These are phyloP conservation scores for Pyrenophora seminiperda DNA, from an alignment of 2,329 filamentous ascomycete genomes.

Conservation along the genomic window DNA sequence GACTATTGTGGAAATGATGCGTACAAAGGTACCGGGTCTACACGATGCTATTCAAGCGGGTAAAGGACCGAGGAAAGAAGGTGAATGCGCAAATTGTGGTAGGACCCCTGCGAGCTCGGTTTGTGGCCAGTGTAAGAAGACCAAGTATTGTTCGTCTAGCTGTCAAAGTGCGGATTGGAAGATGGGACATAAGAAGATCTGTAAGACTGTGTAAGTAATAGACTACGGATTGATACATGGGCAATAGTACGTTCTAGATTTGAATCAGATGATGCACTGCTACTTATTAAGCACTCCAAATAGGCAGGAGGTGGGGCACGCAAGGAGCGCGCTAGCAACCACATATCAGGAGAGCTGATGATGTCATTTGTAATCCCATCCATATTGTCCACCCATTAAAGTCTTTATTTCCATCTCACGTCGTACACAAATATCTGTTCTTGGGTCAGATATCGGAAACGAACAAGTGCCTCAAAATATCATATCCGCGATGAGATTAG, in stretches of 20 bases:
- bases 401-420: no score
- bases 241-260: no score
- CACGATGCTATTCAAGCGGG: slow-evolving; percentile 9
- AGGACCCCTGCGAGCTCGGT: slow-evolving; percentile 6
- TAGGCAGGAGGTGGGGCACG: slow-evolving; percentile 2
- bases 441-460: no score
- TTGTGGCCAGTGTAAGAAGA: slow-evolving; percentile 20
- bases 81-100: slow-evolving; percentile 18
- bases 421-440: no score
- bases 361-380: slow-evolving; percentile 6
- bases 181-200: slow-evolving; percentile 19
- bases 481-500: slow-evolving; percentile 22
- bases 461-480: no score
- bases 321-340: neutral
- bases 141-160: slow-evolving; percentile 19
- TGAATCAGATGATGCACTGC: neutral
- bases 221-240: no score
- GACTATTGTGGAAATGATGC: slow-evolving; percentile 22
- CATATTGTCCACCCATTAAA: neutral
- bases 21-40: slow-evolving; percentile 15
- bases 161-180: slow-evolving; percentile 27
- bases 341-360: neutral
- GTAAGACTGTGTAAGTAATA: slow-evolving; percentile 3
- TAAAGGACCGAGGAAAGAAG: slow-evolving; percentile 12
- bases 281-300: slow-evolving; percentile 3